Evolutionary conservation across 805 yeast species (phyloP).

Genomic region (Ogataea sp.): DNA sequence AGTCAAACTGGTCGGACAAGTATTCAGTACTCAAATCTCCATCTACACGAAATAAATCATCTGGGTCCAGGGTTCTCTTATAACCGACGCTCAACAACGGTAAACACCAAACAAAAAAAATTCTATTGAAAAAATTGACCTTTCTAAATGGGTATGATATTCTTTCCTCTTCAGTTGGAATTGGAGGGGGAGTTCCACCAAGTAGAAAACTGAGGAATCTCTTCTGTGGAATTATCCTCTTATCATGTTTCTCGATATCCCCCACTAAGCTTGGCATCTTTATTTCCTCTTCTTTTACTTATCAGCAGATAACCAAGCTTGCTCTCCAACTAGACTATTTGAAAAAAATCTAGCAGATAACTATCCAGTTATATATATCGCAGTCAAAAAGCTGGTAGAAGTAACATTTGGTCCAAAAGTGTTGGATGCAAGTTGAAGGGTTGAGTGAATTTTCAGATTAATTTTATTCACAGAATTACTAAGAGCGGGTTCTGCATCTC

Average conservation of each 20-base stretch:
- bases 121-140: conserved; percentile 31
- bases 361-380: too few relatives aligned
- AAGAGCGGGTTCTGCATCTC: too few relatives aligned
- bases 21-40: conserved; percentile 33
- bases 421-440: too few relatives aligned
- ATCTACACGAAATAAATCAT: conserved; percentile 49
- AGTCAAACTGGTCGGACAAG: conserved; percentile 27
- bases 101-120: conserved; percentile 58
- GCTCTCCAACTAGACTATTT: too few relatives aligned
- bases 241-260: conserved; percentile 6
- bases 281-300: too few relatives aligned
- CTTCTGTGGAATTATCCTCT: conserved; percentile 23
- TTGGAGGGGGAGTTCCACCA: conserved; percentile 36
- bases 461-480: too few relatives aligned
- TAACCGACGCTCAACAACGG: conserved; percentile 65
- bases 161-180: conserved; percentile 46
- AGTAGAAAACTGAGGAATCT: conserved; percentile 27
- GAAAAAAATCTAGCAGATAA: too few relatives aligned
- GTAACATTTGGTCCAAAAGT: too few relatives aligned
- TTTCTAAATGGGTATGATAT: conserved; percentile 32
- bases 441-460: too few relatives aligned
- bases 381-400: too few relatives aligned
- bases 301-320: too few relatives aligned
- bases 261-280: neutral
- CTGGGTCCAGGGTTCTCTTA: conserved; percentile 58